Conservation (phyloP, 345 rosid genomes). For the Trapa bicornis region DNA sequence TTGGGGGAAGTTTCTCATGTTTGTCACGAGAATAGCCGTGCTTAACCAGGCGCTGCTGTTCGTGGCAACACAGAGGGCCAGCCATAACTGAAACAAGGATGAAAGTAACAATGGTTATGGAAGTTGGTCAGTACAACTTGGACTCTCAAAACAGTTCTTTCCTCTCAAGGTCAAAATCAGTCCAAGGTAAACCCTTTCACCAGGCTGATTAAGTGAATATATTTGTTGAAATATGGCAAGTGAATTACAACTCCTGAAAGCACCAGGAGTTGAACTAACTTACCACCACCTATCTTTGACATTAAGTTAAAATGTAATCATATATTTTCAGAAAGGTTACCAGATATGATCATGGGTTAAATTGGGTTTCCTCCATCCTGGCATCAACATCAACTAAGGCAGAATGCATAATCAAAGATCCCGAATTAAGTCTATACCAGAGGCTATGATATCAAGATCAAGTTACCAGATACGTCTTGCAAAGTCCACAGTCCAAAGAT, state of each 20-base stretch:
- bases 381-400: neutral
- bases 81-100: conserved; percentile 38
- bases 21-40: conserved; percentile 54
- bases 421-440: neutral
- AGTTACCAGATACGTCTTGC: neutral
- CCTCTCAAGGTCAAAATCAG: neutral
- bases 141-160: neutral
- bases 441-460: neutral
- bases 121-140: neutral
- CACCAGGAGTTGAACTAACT: neutral
- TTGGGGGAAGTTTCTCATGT: conserved; percentile 65
- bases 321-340: neutral
- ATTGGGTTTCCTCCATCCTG: neutral
- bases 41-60: conserved; percentile 55
- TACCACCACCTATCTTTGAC: neutral
- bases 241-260: neutral
- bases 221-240: too few relatives aligned
- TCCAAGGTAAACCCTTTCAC: neutral
- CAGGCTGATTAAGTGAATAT: neutral
- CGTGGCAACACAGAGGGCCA: conserved; percentile 47
- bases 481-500: neutral
- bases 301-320: neutral
- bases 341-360: neutral
- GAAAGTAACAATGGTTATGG: neutral
- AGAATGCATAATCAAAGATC: neutral